Conservation (phyloP, 139 green algal species). For the Closterium sp. region DNA sequence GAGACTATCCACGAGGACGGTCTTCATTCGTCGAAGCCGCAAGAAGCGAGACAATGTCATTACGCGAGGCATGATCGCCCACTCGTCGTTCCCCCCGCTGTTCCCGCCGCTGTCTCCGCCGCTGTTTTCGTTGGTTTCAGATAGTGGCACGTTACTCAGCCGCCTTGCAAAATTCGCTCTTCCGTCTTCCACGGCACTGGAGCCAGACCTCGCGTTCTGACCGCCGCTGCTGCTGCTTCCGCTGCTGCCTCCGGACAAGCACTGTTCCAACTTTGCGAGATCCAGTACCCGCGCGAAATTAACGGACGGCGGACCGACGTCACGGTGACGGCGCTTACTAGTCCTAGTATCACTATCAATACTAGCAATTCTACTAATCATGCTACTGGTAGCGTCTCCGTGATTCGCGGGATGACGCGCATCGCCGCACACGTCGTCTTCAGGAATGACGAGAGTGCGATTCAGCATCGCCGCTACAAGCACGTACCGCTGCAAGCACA, state of each 20-base stretch:
- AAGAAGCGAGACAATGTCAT: neutral
- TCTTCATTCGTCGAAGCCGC: neutral
- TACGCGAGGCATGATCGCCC: neutral
- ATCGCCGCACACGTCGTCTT: neutral
- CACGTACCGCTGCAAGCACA: neutral
- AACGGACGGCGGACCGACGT: neutral
- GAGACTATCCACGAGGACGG: neutral
- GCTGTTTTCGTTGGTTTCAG: neutral
- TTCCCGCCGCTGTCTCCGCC: neutral
- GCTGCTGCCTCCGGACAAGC: neutral
- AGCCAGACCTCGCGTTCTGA: too few relatives aligned
- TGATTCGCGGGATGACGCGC: neutral
- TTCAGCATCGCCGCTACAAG: neutral
- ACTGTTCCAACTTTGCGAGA: neutral
- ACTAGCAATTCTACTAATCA: neutral
- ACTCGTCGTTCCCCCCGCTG: neutral
- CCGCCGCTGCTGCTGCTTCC: neutral
- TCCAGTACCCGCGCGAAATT: neutral
- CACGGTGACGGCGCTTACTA: neutral
- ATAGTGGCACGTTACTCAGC: neutral
- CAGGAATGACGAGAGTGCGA: neutral
- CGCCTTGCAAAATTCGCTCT: neutral
- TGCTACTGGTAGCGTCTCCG: neutral
- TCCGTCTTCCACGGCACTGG: neutral
- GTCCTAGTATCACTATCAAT: neutral